A percentile compares a stretch with the other conserved stretches of the same genome.
Evolutionary conservation across 73 alveolate genomes (phyloP).

Genomic region (Paramecium sonneborni): DNA sequence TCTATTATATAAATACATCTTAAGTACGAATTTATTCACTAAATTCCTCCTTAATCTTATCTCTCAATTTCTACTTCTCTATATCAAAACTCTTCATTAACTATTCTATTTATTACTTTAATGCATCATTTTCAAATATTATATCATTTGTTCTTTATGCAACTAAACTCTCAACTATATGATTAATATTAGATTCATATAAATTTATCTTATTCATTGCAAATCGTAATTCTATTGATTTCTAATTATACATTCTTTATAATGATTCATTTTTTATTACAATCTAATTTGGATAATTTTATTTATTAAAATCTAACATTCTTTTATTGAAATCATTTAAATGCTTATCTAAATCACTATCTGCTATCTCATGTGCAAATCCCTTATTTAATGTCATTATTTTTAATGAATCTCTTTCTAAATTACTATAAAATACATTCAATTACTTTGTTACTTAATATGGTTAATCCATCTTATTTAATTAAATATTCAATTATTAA

Average conservation of each 20-base stretch:
- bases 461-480: not conserved
- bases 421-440: conserved; percentile 5
- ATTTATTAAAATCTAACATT: not conserved
- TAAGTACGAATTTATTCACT: not conserved
- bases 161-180: conserved; percentile 47
- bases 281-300: not conserved
- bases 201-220: conserved; percentile 6
- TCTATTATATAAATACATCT: not conserved
- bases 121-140: conserved; percentile 43
- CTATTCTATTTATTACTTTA: not conserved
- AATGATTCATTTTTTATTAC: not conserved
- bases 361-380: conserved; percentile 30
- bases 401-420: conserved; percentile 32
- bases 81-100: not conserved
- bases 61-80: conserved; percentile 6
- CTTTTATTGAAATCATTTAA: not conserved
- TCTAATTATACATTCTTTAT: conserved; percentile 1
- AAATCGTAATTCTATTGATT: conserved; percentile 11
- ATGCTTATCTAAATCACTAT: conserved; percentile 27
- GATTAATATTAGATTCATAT: conserved; percentile 13
- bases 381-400: conserved; percentile 43
- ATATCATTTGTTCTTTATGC: conserved; percentile 43
- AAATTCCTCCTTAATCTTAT: not conserved
- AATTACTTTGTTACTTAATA: not conserved
- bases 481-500: not conserved